Percentiles rank a stretch among this genome's conserved stretches.
Conservation (phyloP, 2,329 filamentous ascomycete genomes). For the Fulvia fulva region DNA sequence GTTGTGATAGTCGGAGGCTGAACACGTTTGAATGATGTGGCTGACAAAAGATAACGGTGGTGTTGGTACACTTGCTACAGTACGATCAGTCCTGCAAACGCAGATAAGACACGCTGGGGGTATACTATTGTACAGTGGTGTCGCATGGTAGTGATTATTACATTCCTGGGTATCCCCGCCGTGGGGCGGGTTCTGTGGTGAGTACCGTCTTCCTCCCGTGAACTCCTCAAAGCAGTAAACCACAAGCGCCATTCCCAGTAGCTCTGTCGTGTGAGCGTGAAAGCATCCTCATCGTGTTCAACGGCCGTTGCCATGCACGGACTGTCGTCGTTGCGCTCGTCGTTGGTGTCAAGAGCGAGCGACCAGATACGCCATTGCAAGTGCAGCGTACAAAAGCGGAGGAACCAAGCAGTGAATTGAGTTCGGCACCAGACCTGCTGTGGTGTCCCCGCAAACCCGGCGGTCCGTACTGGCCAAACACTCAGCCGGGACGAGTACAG, state of each 20-base stretch:
- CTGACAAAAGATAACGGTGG: too few relatives aligned
- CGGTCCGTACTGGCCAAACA: background rate
- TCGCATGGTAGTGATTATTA: background rate
- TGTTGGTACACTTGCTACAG: too few relatives aligned
- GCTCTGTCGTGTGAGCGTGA: background rate
- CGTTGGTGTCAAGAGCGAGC: background rate
- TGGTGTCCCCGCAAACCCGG: background rate
- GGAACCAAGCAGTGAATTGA: background rate
- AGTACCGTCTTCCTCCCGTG: background rate
- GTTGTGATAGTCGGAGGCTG: background rate
- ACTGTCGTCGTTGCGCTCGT: background rate
- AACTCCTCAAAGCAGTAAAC: background rate
- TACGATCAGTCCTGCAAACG: too few relatives aligned
- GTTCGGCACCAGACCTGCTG: background rate
- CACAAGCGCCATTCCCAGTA: background rate
- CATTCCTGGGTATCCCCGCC: background rate
- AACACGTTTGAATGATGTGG: too few relatives aligned
- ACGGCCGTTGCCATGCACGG: background rate
- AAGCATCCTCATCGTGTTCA: background rate
- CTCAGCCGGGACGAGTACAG: background rate
- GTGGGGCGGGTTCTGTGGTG: background rate
- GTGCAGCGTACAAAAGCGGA: background rate
- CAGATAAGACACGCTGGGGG: background rate
- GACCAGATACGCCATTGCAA: background rate
- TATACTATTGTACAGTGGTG: background rate